Conservation (phyloP, 2,329 filamentous ascomycete species). For the Thielaviopsis punctulata region DNA sequence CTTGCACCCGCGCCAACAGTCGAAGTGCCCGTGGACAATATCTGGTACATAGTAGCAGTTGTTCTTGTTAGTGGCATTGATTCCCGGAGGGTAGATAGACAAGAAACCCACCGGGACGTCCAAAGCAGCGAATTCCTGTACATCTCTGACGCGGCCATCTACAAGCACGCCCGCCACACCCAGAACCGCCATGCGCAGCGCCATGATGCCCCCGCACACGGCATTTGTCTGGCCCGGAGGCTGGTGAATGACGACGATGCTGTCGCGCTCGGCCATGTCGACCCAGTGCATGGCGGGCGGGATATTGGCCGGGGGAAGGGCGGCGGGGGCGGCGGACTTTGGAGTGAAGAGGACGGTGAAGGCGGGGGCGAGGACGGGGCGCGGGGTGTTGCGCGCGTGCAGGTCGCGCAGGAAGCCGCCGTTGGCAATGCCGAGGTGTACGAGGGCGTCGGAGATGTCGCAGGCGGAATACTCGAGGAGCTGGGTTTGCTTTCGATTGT, state of each 20-base stretch:
- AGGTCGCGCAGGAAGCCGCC: slow-evolving; percentile 50
- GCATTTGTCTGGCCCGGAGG: slow-evolving; percentile 49
- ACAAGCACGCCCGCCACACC: slow-evolving; percentile 47
- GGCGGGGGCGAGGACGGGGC: slow-evolving; percentile 22
- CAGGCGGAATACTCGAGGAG: slow-evolving; percentile 27
- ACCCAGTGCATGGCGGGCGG: slow-evolving; percentile 48
- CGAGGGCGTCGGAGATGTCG: slow-evolving; percentile 55
- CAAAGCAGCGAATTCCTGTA: slow-evolving; percentile 38
- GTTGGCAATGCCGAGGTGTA: slow-evolving; percentile 48
- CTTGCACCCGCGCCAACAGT: slow-evolving; percentile 40
- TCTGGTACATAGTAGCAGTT: slow-evolving; percentile 18
- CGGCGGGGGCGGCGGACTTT: slow-evolving; percentile 24
- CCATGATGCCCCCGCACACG: slow-evolving; percentile 63
- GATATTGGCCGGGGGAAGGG: slow-evolving; percentile 28
- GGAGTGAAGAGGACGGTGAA: slow-evolving; percentile 46
- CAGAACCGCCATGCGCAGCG: slow-evolving; percentile 45
- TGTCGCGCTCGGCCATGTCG: slow-evolving; percentile 41
- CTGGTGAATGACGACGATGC: slow-evolving; percentile 50
- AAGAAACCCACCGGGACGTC: slow-evolving; percentile 34
- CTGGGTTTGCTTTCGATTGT: not conserved
- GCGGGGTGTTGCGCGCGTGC: slow-evolving; percentile 13
- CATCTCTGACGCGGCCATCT: slow-evolving; percentile 49
- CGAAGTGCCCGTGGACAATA: slow-evolving; percentile 40
- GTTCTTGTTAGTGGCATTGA: not conserved
- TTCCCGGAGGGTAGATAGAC: not conserved